phyloP scores from a whole-genome alignment of 768 basidiomycete species.

The Suillus cothurnatus region DNA sequence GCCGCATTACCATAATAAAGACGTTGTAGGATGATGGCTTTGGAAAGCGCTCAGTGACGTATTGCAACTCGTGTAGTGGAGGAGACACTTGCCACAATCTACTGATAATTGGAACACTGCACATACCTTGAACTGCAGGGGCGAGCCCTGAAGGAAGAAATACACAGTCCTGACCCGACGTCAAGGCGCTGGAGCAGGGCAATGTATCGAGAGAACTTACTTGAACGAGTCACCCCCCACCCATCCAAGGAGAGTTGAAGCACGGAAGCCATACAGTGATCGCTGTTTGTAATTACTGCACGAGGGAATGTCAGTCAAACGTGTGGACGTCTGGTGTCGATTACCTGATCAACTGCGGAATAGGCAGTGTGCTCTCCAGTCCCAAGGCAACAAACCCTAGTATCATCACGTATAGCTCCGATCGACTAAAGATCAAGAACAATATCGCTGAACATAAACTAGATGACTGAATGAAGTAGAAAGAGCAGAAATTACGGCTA shows the following conservation, averaged over 20 bases:
- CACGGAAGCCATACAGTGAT: conserved; percentile 83
- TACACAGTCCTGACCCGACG: conserved; percentile 61
- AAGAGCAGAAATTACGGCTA: conserved; percentile 8
- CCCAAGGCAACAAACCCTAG: conserved; percentile 81
- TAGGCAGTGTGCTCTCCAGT: conserved; percentile 82
- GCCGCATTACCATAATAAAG: conserved; percentile 71
- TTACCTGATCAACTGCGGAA: conserved; percentile 82
- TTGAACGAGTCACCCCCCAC: conserved; percentile 85
- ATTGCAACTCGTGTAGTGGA: conserved; percentile 9
- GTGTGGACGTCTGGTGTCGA: not conserved
- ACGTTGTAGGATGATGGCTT: conserved; percentile 75
- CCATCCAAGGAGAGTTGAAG: conserved; percentile 84
- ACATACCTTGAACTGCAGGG: conserved; percentile 82
- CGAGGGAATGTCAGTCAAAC: conserved; percentile 5
- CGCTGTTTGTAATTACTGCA: conserved; percentile 75
- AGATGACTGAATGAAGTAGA: conserved; percentile 13
- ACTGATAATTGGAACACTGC: conserved; percentile 83
- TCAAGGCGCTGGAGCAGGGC: conserved; percentile 19
- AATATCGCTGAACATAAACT: conserved; percentile 71
- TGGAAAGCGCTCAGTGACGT: conserved; percentile 17
- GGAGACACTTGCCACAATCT: conserved; percentile 61
- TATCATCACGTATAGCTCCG: conserved; percentile 55
- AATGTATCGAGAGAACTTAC: conserved; percentile 41
- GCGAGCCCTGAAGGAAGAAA: conserved; percentile 73
- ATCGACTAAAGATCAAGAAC: conserved; percentile 73